These are phyloP conservation scores for Blastobotrys proliferans DNA, from an alignment of 1,139 yeast species.

Conservation along the genomic window DNA sequence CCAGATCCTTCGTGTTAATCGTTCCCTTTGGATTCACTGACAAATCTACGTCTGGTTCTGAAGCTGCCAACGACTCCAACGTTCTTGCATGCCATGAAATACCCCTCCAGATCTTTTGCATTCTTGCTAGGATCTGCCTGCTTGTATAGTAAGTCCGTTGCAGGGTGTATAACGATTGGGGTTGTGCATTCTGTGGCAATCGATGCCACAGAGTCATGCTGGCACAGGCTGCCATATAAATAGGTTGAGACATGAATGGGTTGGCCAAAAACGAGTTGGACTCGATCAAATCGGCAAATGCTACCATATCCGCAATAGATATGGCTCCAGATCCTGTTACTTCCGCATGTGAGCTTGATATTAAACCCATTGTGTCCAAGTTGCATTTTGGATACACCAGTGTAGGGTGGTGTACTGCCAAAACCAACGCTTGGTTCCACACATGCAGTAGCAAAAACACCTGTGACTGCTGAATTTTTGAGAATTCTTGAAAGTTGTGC, in stretches of 20 bases:
- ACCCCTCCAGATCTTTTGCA: constrained; percentile 28
- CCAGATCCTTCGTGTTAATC: constrained; percentile 25
- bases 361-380: constrained; percentile 23
- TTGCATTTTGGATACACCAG: constrained; percentile 26
- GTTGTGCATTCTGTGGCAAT: constrained; percentile 18
- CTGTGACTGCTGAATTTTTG: constrained; percentile 25
- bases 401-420: constrained; percentile 30
- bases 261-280: constrained; percentile 28
- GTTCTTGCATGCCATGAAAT: constrained; percentile 29
- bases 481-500: constrained; percentile 28
- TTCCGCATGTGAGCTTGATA: constrained; percentile 25
- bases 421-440: constrained; percentile 31
- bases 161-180: constrained; percentile 24
- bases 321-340: constrained; percentile 30
- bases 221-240: constrained; percentile 30
- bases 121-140: constrained; percentile 24
- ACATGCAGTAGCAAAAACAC: constrained; percentile 27
- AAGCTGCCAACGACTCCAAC: constrained; percentile 28
- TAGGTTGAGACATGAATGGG: constrained; percentile 30
- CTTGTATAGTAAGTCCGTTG: constrained; percentile 27
- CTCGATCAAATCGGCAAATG: constrained; percentile 30
- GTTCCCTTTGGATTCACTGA: constrained; percentile 22
- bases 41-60: constrained; percentile 31
- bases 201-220: constrained; percentile 26
- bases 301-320: constrained; percentile 30